These are phyloP conservation scores for Tetrahymena elliotti DNA, from an alignment of 73 alveolate genomes.

Conservation along the genomic window DNA sequence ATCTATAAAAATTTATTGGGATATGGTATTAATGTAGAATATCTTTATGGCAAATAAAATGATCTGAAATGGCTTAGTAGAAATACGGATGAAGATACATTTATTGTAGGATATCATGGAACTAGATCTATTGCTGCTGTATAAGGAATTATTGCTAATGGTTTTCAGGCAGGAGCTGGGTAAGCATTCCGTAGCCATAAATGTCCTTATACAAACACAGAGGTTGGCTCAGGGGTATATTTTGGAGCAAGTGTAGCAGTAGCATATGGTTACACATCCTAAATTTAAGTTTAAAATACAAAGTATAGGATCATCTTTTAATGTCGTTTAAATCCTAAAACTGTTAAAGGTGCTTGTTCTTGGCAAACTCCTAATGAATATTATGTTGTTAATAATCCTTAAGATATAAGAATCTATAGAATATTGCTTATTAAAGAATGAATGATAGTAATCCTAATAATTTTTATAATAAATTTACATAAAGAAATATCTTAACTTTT, in stretches of 20 bases:
- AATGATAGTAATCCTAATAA: neutral
- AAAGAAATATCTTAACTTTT: too few species aligned
- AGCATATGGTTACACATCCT: neutral
- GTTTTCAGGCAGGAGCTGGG: neutral
- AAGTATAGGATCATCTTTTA: neutral
- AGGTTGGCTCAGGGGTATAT: neutral
- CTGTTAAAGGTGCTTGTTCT: neutral
- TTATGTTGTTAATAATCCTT: neutral
- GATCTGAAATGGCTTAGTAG: neutral
- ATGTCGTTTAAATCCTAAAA: neutral
- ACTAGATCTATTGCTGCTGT: neutral
- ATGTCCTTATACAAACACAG: neutral
- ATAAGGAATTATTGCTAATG: neutral
- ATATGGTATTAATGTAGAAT: neutral
- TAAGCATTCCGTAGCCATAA: neutral
- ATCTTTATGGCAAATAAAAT: neutral
- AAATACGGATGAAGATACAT: neutral
- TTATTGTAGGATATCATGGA: neutral
- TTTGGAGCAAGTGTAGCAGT: neutral
- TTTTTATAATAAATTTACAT: too few species aligned
- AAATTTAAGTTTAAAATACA: neutral
- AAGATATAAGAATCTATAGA: neutral
- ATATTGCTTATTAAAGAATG: neutral
- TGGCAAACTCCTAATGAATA: neutral
- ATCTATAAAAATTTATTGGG: neutral